phyloP scores from a whole-genome alignment of 257 asterid species.

The Anisodus tanguticus region DNA sequence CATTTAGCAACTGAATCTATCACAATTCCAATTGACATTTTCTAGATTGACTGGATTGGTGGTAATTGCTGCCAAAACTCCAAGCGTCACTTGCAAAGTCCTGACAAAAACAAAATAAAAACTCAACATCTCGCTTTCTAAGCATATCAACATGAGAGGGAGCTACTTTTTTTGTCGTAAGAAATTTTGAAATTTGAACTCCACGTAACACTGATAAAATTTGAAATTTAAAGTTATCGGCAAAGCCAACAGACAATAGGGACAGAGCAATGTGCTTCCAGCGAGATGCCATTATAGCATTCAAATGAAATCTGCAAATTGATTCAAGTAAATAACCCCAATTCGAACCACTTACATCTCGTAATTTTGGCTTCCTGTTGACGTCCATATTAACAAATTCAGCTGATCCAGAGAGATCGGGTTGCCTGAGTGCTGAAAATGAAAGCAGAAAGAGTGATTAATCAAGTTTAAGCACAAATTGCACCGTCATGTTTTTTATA shows the following conservation, averaged over 20 bases:
- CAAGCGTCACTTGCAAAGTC: conserved; percentile 49
- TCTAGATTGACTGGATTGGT: conserved; percentile 64
- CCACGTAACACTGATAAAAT: neutral
- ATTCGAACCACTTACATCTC: conserved; percentile 25
- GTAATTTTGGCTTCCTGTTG: conserved; percentile 6
- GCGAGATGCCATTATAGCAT: neutral
- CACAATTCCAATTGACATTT: conserved; percentile 83
- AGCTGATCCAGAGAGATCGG: neutral
- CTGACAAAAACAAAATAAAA: conserved; percentile 46
- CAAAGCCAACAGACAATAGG: neutral
- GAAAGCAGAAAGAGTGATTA: conserved; percentile 7
- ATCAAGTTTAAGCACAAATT: conserved; percentile 6
- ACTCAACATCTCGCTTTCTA: conserved; percentile 28
- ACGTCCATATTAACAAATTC: conserved; percentile 15
- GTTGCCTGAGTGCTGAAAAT: neutral
- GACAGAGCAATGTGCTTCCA: neutral
- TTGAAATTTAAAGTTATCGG: neutral
- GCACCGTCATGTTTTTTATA: neutral
- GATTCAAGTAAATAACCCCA: neutral
- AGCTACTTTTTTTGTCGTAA: neutral
- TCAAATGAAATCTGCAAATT: conserved; percentile 21
- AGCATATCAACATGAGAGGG: neutral
- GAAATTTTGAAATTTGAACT: neutral
- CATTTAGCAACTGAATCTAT: conserved; percentile 54
- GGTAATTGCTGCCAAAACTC: conserved; percentile 61